A percentile compares a stretch with the other conserved stretches of the same genome.
Evolutionary conservation across 2,329 filamentous ascomycete genomes (phyloP).

Genomic region (Colletotrichum gloeosporioides): DNA sequence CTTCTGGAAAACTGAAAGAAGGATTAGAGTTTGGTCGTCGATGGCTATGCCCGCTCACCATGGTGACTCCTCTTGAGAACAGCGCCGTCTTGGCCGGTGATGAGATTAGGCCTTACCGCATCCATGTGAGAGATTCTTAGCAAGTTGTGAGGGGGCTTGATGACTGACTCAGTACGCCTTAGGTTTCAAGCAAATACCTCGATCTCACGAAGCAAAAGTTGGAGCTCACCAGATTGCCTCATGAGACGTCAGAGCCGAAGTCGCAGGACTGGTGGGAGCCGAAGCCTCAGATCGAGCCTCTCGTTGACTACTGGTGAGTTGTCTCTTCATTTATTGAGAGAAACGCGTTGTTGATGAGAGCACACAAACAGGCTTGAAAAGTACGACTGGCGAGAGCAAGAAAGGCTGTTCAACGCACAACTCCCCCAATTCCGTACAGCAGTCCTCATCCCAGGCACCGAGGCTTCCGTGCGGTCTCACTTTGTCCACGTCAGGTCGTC

Average conservation of each 20-base stretch:
- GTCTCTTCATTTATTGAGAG: background rate
- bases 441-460: conserved; percentile 46
- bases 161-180: background rate
- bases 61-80: background rate
- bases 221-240: conserved; percentile 68
- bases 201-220: conserved; percentile 72
- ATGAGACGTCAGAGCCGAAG: conserved; percentile 55
- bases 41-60: background rate
- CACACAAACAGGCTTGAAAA: conserved; percentile 61
- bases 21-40: background rate
- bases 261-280: conserved; percentile 62
- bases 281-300: conserved; percentile 65
- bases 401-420: conserved; percentile 59
- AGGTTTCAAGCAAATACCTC: conserved; percentile 70
- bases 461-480: conserved; percentile 60
- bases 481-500: conserved; percentile 67
- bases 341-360: background rate
- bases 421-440: conserved; percentile 70
- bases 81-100: conserved; percentile 32
- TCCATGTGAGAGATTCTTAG: conserved; percentile 54
- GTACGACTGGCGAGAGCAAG: conserved; percentile 68
- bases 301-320: conserved; percentile 69
- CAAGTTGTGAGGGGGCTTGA: conserved; percentile 29
- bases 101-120: conserved; percentile 59
- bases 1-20: background rate